Base-by-base conservation (phyloP, 192 early-diverging fungal genomes). In the Coemansia reversa region DNA sequence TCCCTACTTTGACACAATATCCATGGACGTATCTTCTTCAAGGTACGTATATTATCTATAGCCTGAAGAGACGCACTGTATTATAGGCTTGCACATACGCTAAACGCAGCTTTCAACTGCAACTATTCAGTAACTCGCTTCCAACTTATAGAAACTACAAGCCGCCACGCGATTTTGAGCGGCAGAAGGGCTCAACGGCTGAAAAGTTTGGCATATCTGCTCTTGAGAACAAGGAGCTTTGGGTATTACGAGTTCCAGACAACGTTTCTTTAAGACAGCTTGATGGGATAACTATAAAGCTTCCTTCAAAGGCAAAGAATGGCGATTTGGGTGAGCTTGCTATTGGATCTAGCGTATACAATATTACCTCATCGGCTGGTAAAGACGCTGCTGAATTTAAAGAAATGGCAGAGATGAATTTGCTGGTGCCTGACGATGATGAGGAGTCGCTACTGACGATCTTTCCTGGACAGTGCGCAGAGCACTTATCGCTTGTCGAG, bases 231-330 rank as follows among this genome's bases (percentile, higher is more conserved):
- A 75, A 75, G 29, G 79, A 81, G 28, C 69, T 81, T 7, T 81
- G 79, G 79, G 63, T 81, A 7, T 39, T 81, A 27, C 79, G 79
- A 9, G 55, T 81, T 16, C 79, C 79, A 18, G 73, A 75, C 57
- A 72, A 75, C 58, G 58, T 81, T 7, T 53, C 62, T 2, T 20
- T 64, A 16, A 72, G 69, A 23, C 29, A 69, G 4, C 73, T 81
- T 7, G 73, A 81, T 0, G 70, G 67, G 0, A 55, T 81, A 30
- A 65, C 45, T 30, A 75, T 81, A 62, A 81, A 81, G 56, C 60
- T 69, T 49, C 79, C 79, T 2, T 52, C 35, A 24, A 39, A 12
- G 8, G 66, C 78, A 35, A 27, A 23, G 51, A 59, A 67, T n/a
- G 70, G 79, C n/a, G 51, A 75, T 0, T 28, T 75, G 5, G 58